Evolutionary conservation across 2,329 filamentous ascomycete genomes (phyloP).

Genomic region (Ceratocystis harringtonii): DNA sequence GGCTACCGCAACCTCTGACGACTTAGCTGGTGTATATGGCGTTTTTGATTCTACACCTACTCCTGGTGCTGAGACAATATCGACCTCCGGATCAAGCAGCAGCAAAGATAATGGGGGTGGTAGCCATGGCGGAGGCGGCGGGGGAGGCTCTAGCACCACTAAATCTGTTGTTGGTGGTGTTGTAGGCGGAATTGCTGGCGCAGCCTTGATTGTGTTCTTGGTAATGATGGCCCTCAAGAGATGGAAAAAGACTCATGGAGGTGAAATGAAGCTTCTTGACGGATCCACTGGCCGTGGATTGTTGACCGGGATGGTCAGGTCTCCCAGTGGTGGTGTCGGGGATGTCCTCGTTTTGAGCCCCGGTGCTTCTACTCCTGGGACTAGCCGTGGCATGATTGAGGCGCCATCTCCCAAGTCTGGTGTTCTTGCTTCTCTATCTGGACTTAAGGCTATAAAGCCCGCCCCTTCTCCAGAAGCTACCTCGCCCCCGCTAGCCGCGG

Average conservation of each 20-base stretch:
- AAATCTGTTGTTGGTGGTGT: slow-evolving; percentile 37
- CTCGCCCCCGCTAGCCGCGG: slow-evolving; percentile 21
- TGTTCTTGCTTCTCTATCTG: slow-evolving; percentile 15
- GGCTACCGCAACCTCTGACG: slow-evolving; percentile 1
- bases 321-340: slow-evolving; percentile 20
- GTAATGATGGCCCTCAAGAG: slow-evolving; percentile 35
- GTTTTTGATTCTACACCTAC: slow-evolving; percentile 17
- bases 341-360: slow-evolving; percentile 18
- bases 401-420: slow-evolving; percentile 8
- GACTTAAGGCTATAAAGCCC: slow-evolving; percentile 16
- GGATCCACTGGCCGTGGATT: slow-evolving; percentile 21
- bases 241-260: slow-evolving; percentile 38
- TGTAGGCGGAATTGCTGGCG: slow-evolving; percentile 42
- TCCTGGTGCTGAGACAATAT: slow-evolving; percentile 19
- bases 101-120: background rate
- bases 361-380: slow-evolving; percentile 20
- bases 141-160: slow-evolving; percentile 17
- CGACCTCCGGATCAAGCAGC: slow-evolving; percentile 1
- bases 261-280: slow-evolving; percentile 31
- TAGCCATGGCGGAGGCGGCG: background rate
- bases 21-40: background rate
- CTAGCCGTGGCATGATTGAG: background rate
- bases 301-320: slow-evolving; percentile 15
- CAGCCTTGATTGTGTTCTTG: slow-evolving; percentile 40
- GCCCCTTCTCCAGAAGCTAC: slow-evolving; percentile 16